Evolutionary conservation across 345 rosid species (phyloP).

Genomic region (Clarkia xantiana): DNA sequence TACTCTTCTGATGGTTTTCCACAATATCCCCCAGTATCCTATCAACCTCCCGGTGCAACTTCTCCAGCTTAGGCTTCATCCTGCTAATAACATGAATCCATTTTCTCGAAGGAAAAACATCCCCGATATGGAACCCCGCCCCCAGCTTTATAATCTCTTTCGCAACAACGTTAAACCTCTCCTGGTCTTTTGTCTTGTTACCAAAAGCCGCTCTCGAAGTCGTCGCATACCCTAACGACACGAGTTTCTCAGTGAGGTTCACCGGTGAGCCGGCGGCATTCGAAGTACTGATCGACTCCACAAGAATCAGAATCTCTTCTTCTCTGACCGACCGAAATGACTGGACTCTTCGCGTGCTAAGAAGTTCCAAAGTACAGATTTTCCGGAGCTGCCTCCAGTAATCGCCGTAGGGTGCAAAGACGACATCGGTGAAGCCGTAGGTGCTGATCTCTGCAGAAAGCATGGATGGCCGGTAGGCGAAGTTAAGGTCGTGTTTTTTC

Average conservation of each 20-base stretch:
- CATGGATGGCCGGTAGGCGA: neutral
- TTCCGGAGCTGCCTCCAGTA: constrained; percentile 7
- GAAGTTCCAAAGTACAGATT: neutral
- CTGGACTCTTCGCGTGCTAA: neutral
- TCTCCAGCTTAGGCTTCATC: neutral
- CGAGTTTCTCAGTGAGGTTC: neutral
- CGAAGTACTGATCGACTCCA: no score
- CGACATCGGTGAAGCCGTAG: neutral
- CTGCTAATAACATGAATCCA: neutral
- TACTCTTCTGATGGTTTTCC: neutral
- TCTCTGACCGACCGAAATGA: neutral
- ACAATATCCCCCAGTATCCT: neutral
- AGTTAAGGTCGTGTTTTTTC: constrained; percentile 1
- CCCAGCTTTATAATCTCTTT: neutral
- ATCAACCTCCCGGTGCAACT: constrained; percentile 1
- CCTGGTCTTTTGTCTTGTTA: neutral
- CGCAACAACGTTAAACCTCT: neutral
- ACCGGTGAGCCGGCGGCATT: no score
- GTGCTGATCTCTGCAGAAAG: neutral
- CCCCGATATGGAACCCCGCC: neutral
- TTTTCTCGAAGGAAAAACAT: neutral
- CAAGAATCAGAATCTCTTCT: no score
- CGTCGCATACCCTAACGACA: neutral
- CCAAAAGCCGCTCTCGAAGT: constrained; percentile 3
- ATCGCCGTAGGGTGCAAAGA: constrained; percentile 6